Conservation (phyloP, 495 filamentous ascomycete genomes). For the Tuber umbilicatum region DNA sequence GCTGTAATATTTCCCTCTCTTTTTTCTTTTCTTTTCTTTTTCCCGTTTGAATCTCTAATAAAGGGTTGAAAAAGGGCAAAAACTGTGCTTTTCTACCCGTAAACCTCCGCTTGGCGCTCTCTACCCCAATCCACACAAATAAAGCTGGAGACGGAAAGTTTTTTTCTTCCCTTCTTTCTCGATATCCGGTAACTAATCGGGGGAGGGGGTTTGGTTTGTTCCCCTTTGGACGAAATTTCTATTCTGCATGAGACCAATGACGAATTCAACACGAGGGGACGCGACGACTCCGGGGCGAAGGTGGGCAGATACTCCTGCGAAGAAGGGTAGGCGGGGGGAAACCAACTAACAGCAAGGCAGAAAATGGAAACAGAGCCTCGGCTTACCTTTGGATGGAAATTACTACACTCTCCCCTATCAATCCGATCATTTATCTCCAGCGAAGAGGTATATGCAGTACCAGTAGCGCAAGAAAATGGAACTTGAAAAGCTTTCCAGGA, state of each 20-base stretch:
- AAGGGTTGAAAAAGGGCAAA: neutral
- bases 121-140: neutral
- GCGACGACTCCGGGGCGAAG: neutral
- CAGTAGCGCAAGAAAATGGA: neutral
- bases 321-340: neutral
- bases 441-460: neutral
- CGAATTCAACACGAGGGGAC: slow-evolving; percentile 1
- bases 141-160: neutral
- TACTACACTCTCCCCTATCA: neutral
- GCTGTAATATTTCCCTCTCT: neutral
- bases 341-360: neutral
- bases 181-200: neutral
- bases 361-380: neutral
- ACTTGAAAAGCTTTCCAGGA: neutral
- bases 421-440: neutral
- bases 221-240: neutral
- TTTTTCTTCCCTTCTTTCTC: neutral
- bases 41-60: neutral
- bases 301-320: neutral
- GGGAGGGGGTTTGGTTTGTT: neutral
- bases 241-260: slow-evolving; percentile 1
- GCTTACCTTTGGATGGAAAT: neutral
- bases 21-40: neutral
- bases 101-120: neutral
- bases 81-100: slow-evolving; percentile 1